These are phyloP conservation scores for Ganoderma boninense DNA, from an alignment of 1,284 basidiomycete genomes.

Conservation along the genomic window DNA sequence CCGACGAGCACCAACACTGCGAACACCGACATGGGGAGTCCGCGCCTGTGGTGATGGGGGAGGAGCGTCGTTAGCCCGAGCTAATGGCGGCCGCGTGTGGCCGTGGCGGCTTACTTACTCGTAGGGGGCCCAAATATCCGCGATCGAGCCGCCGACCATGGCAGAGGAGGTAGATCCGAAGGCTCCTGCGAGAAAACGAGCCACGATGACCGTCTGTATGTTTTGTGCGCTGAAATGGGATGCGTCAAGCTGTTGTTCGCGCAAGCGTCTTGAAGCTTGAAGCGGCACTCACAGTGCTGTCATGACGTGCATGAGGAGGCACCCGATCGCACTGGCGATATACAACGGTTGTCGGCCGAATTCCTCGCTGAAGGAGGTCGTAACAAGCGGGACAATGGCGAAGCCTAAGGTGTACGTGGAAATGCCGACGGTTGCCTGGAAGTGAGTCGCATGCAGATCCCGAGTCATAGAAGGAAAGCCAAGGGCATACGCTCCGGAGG, in stretches of 20 bases:
- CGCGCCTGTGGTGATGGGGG: conserved; percentile 55
- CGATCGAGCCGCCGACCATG: conserved; percentile 82
- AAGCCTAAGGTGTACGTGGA: conserved; percentile 76
- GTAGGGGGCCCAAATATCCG: conserved; percentile 71
- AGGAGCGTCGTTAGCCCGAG: background rate
- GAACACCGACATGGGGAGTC: conserved; percentile 78
- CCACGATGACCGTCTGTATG: conserved; percentile 73
- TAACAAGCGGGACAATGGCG: conserved; percentile 72
- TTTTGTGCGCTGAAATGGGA: conserved; percentile 60
- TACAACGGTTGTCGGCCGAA: conserved; percentile 79
- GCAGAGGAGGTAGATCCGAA: conserved; percentile 77
- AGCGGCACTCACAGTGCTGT: conserved; percentile 61
- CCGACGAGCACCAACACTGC: conserved; percentile 64
- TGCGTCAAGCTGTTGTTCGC: background rate
- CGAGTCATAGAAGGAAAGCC: conserved; percentile 68
- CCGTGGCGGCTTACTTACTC: conserved; percentile 50
- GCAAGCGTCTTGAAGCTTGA: background rate
- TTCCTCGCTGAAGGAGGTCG: conserved; percentile 82
- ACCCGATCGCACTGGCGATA: conserved; percentile 61
- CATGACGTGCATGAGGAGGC: conserved; percentile 68
- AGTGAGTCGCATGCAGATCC: conserved; percentile 67
- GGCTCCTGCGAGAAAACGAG: conserved; percentile 72
- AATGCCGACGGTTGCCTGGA: conserved; percentile 68
- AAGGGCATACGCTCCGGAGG: conserved; percentile 63
- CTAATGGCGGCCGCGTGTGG: background rate